phyloP scores from a whole-genome alignment of 78 protist species.

The Tieghemostelium lacteum region DNA sequence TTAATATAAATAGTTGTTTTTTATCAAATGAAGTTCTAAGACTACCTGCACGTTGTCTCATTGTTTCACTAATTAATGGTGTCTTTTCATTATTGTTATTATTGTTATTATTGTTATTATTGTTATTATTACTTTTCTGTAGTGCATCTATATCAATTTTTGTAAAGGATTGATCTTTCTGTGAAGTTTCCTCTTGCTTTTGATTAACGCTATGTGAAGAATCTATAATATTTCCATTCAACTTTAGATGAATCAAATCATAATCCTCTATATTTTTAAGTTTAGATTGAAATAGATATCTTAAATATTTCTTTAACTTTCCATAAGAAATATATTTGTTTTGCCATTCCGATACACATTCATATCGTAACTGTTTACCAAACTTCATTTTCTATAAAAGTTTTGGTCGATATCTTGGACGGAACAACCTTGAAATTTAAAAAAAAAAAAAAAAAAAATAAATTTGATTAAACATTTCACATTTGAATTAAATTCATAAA shows the following conservation, averaged over 20 bases:
- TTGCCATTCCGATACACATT: slow-evolving; percentile 70
- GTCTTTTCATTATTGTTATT: background rate
- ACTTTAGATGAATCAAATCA: background rate
- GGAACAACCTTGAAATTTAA: no score
- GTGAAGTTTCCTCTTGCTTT: no score
- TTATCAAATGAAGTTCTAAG: background rate
- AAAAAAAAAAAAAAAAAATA: no score
- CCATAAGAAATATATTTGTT: slow-evolving; percentile 64
- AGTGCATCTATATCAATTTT: background rate
- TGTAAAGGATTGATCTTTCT: background rate
- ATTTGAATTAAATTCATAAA: no score
- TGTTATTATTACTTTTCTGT: slow-evolving; percentile 3
- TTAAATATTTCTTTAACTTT: slow-evolving; percentile 51
- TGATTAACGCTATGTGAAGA: background rate
- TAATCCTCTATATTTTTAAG: background rate
- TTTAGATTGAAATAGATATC: slow-evolving; percentile 38
- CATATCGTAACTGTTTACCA: slow-evolving; percentile 69
- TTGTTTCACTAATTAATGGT: background rate
- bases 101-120: background rate
- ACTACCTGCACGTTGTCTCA: background rate
- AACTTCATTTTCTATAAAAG: no score
- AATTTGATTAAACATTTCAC: no score
- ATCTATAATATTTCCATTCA: slow-evolving; percentile 6
- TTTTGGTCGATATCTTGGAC: no score
- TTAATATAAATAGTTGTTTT: slow-evolving; percentile 26